Conservation (phyloP, 306 rosid genomes). For the Vigna radiata region DNA sequence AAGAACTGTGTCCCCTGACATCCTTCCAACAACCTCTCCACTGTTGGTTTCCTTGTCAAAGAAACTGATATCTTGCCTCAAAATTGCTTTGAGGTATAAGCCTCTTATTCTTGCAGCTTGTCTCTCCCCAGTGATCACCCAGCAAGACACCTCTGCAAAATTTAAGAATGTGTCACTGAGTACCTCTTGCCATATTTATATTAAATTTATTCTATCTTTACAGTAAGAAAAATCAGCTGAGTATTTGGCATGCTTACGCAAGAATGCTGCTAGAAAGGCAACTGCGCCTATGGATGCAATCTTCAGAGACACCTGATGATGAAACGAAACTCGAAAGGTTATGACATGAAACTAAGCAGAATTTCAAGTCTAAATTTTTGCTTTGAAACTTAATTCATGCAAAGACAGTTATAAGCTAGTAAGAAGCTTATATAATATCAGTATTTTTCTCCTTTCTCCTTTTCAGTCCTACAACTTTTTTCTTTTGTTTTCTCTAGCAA, state of each 20-base stretch:
- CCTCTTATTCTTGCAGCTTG: conserved; percentile 78
- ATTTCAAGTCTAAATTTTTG: not conserved
- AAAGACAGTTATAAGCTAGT: too few species aligned
- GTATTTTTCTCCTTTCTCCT: too few species aligned
- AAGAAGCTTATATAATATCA: too few species aligned
- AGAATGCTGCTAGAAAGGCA: conserved; percentile 57
- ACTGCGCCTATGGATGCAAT: conserved; percentile 63
- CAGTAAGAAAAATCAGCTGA: conserved; percentile 22
- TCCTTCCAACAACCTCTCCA: conserved; percentile 76
- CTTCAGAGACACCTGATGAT: conserved; percentile 60
- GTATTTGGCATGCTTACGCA: conserved; percentile 61
- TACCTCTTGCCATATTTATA: conserved; percentile 9
- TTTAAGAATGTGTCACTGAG: not conserved
- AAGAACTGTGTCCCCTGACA: conserved; percentile 85
- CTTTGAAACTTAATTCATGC: too few species aligned
- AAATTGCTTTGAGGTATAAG: conserved; percentile 67
- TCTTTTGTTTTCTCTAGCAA: too few species aligned
- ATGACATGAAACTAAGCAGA: conserved; percentile 32
- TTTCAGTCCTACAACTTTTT: too few species aligned
- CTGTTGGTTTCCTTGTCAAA: conserved; percentile 73
- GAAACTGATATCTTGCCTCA: conserved; percentile 79
- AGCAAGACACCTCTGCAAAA: conserved; percentile 67
- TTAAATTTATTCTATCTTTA: not conserved
- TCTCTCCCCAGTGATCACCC: conserved; percentile 89
- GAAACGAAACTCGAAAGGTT: conserved; percentile 13